Base-by-base conservation (phyloP, 2,329 filamentous ascomycete genomes). In the Hyphodiscus sp. region DNA sequence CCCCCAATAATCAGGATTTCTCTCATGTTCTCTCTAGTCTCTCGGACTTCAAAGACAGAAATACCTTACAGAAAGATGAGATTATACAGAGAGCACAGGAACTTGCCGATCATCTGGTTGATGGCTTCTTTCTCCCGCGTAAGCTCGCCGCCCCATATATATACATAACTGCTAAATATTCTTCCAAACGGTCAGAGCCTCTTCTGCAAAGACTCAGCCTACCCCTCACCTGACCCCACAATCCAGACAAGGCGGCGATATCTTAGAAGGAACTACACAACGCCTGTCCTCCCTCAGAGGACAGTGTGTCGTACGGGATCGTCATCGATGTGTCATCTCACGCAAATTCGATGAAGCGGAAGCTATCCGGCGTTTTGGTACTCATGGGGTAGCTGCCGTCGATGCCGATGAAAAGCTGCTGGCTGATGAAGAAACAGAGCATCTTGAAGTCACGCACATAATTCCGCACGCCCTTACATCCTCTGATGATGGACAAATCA, bases 41-140 rank as follows among this genome's bases (percentile, higher is more conserved):
- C 8, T 8, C 41, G 8, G 41, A n/a, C 8, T 43, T 43, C 41
- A n/a, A 43, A n/a, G 41, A 43, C 8, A 43, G 18, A n/a, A 43
- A n/a, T n/a, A 43, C 8, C 8, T 8, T 9, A 43, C 8, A 43
- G 18, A 43, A 43, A n/a, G 41, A 43, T n/a, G 8, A 43, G 18
- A 43, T 43, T 20, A n/a, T 20, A n/a, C 41, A 43, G 7, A 43
- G 41, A n/a, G 41, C 19, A 7, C 41, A n/a, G 18, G 50, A 50
- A 30, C 41, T 50, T 18, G 49, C 49, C 16, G 49, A 50, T 38
- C 10, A 45, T 50, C 49, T 50, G 5, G 19, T 50, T 9, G 41
- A 50, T 45, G 8, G 19, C 49, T 50, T 50, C 49, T 50, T 50
- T 45, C 38, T 50, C 9, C 49, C 49, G 5, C 26, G 49, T 50